These are phyloP conservation scores for Gnomoniopsis smithogilvyi DNA, from an alignment of 2,329 filamentous ascomycete genomes.

Conservation along the genomic window DNA sequence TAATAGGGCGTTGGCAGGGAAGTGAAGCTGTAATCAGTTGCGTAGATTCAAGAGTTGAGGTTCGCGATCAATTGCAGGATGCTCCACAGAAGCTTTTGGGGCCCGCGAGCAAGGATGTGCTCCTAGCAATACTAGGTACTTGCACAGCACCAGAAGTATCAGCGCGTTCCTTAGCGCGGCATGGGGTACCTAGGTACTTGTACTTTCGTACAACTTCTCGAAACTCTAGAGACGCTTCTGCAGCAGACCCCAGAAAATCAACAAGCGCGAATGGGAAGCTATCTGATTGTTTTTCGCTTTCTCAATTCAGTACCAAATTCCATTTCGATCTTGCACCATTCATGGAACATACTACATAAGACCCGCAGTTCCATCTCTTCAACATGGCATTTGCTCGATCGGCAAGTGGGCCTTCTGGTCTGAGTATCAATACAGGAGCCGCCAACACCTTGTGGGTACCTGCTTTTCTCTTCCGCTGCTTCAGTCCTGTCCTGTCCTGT, in stretches of 20 bases:
- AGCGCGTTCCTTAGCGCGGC: not conserved
- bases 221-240: not conserved
- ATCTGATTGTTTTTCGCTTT: not conserved
- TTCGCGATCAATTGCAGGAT: not conserved
- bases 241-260: not conserved
- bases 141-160: not conserved
- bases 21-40: not conserved
- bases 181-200: not conserved
- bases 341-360: not conserved
- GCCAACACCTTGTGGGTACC: constrained; percentile 53
- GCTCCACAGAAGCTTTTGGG: not conserved
- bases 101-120: not conserved
- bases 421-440: constrained; percentile 62
- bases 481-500: not conserved
- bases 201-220: not conserved
- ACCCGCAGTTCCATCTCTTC: not conserved
- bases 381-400: constrained; percentile 53
- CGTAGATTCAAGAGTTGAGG: not conserved
- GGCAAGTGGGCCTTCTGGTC: constrained; percentile 56
- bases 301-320: not conserved
- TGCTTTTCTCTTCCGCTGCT: not conserved
- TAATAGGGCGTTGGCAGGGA: not conserved
- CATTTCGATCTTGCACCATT: not conserved
- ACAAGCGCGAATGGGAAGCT: not conserved
- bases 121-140: not conserved